phyloP scores from a whole-genome alignment of 129 eudicot genomes.

The Flaveria linearis region DNA sequence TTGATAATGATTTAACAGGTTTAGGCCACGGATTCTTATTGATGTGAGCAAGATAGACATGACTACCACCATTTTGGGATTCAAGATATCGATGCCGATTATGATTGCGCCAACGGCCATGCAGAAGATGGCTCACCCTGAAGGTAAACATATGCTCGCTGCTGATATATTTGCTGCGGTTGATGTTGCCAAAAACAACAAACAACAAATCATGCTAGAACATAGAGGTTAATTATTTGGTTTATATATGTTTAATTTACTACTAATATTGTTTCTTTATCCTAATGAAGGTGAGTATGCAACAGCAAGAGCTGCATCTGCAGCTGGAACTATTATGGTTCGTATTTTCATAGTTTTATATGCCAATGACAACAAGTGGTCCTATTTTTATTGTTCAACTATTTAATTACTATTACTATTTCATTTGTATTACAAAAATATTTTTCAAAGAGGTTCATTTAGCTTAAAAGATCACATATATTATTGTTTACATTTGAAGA shows the following conservation, averaged over 20 bases:
- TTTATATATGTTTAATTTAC: not conserved
- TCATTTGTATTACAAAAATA: not conserved
- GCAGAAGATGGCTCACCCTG: slow-evolving; percentile 99
- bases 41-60: slow-evolving; percentile 93
- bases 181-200: not conserved
- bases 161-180: not conserved
- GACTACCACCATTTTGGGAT: slow-evolving; percentile 82
- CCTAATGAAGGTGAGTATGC: slow-evolving; percentile 39
- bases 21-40: slow-evolving; percentile 88
- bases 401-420: not conserved
- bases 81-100: slow-evolving; percentile 86
- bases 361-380: not conserved
- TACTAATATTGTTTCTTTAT: slow-evolving; percentile 6
- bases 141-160: slow-evolving; percentile 43
- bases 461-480: not conserved
- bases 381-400: not conserved
- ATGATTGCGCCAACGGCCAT: slow-evolving; percentile 94
- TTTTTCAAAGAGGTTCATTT: not conserved
- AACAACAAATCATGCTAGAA: not conserved
- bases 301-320: slow-evolving; percentile 47
- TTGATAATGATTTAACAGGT: slow-evolving; percentile 46
- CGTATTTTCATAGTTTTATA: slow-evolving; percentile 13
- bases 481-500: not conserved
- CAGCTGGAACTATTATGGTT: slow-evolving; percentile 46
- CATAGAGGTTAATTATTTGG: not conserved